phyloP scores from a whole-genome alignment of 352 stramenopile species.

The Pythium coloratum region DNA sequence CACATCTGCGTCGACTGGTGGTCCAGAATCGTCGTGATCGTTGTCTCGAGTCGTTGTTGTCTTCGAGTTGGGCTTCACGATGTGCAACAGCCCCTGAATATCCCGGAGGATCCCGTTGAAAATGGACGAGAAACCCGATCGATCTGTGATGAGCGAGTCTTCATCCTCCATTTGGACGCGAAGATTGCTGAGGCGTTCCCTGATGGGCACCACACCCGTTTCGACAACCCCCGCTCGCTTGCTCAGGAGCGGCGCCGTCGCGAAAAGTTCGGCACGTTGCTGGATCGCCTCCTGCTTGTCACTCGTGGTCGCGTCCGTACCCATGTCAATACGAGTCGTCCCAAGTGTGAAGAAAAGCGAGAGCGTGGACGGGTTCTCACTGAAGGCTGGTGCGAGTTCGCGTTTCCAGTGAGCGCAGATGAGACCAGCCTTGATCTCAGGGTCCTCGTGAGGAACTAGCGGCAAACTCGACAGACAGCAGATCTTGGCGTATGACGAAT shows the following conservation, averaged over 20 bases:
- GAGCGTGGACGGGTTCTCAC: conserved; percentile 4
- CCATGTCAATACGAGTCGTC: conserved; percentile 21
- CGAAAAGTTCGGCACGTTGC: conserved; percentile 48
- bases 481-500: conserved; percentile 51
- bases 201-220: conserved; percentile 31
- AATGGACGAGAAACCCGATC: conserved; percentile 29
- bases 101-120: conserved; percentile 32
- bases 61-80: conserved; percentile 1
- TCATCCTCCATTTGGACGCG: conserved; percentile 67
- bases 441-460: conserved; percentile 41
- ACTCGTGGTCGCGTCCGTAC: background rate
- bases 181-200: conserved; percentile 40
- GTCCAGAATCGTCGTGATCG: background rate
- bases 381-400: conserved; percentile 54
- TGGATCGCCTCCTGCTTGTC: conserved; percentile 26
- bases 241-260: conserved; percentile 50
- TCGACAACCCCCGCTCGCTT: conserved; percentile 40
- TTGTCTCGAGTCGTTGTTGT: too few relatives aligned
- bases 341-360: conserved; percentile 69
- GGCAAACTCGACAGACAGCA: conserved; percentile 55
- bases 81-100: conserved; percentile 46
- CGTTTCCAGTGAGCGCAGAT: conserved; percentile 62
- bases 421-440: conserved; percentile 59
- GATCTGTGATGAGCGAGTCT: conserved; percentile 54
- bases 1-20: background rate